Base-by-base conservation (phyloP, 2,329 filamentous ascomycete genomes). In the Colletotrichum cordylinicola region DNA sequence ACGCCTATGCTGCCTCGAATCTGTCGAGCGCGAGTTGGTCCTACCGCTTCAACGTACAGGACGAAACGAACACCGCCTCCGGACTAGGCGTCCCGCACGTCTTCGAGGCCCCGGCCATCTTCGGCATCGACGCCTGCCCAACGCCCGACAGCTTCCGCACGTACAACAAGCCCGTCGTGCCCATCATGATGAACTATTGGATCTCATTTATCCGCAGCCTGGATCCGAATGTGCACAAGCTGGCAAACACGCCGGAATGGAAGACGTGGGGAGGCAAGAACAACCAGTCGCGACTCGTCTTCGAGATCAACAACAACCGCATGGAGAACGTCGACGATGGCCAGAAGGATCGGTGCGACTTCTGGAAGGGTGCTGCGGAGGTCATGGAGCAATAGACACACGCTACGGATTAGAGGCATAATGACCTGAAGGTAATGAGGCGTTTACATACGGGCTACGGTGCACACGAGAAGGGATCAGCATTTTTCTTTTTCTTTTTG, bases 11-110 rank as follows among this genome's bases (percentile, higher is more conserved):
- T 10, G 48, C 73, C n/a, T 73, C 78, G 35, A 69, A 78, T 31
- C 65, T 78, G 56, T 75, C 69, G 33, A 58, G 78, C 9, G 66
- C 75, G n/a, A 67, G 79, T 8, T 91, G 87, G 84, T 83, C 84
- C 31, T 91, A 90, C 81, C 86, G 86, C 52, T 90, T 87, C 83
- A 86, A 89, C 81, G 87, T 90, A 27, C 79, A 80, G 48, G 88
- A 89, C 80, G 72, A 79, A 2, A 75, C 79, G 18, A 82, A 84
- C 77, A 67, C 78, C 1, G 82, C 82, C 8, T 37, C 71, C 1
- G 89, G 89, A 1, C 74, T 86, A 4, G 89, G 89, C 24, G 87
- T 89, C 5, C 87, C 86, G 33, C 89, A 91, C 80, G 82, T 88
- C 16, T 87, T 86, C 74, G 88, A 90, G 58, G 81, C 82, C 16